Conservation (phyloP, 2,329 filamentous ascomycete species). For the Cercospora sp. region DNA sequence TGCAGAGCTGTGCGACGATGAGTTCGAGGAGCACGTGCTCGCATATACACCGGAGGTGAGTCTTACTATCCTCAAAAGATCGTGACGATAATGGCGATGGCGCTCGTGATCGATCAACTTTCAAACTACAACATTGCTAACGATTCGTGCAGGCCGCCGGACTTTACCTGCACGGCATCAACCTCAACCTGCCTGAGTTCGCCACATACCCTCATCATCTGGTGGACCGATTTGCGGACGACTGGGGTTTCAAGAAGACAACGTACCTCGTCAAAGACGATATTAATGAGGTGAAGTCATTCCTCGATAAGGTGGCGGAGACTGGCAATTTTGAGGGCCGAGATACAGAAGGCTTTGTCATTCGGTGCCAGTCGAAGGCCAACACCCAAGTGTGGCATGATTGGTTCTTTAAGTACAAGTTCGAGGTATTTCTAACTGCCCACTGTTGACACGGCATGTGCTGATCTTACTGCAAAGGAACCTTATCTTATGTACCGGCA, state of each 20-base stretch:
- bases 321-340: constrained; percentile 86
- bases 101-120: neutral
- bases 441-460: neutral
- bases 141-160: constrained; percentile 60
- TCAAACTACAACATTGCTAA: neutral
- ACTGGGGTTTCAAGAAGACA: constrained; percentile 92
- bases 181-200: constrained; percentile 91
- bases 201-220: constrained; percentile 77
- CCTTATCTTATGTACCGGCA: constrained; percentile 98
- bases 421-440: constrained; percentile 56
- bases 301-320: constrained; percentile 81
- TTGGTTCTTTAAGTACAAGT: constrained; percentile 99
- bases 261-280: constrained; percentile 76
- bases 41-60: constrained; percentile 70
- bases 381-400: constrained; percentile 63
- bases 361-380: constrained; percentile 72
- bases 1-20: constrained; percentile 92
- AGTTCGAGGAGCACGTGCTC: constrained; percentile 94
- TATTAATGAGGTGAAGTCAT: constrained; percentile 69
- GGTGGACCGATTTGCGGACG: constrained; percentile 86
- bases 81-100: neutral
- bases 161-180: constrained; percentile 93
- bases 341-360: constrained; percentile 95
- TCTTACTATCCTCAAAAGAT: neutral
- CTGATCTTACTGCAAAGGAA: constrained; percentile 50